A percentile compares a stretch with the other conserved stretches of the same genome.
phyloP scores from a whole-genome alignment of 768 basidiomycete genomes.

The Termitomyces sp. region DNA sequence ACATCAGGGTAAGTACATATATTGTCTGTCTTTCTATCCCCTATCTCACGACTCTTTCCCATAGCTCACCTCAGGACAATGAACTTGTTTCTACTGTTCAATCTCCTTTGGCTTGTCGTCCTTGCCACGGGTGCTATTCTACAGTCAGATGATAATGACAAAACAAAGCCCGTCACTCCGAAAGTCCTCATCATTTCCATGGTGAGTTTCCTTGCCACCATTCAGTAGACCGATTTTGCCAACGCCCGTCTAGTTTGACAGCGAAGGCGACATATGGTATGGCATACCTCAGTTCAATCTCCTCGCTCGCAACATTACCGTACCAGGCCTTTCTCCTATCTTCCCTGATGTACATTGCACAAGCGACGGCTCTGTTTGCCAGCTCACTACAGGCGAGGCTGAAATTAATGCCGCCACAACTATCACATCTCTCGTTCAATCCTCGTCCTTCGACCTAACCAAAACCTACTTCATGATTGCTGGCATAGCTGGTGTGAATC shows the following conservation, averaged over 20 bases:
- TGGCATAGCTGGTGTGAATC: constrained; percentile 10
- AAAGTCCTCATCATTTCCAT: constrained; percentile 13
- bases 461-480: constrained; percentile 10
- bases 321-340: constrained; percentile 8
- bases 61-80: constrained; percentile 4
- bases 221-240: neutral
- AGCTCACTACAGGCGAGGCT: constrained; percentile 9
- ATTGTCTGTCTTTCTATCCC: neutral
- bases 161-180: neutral
- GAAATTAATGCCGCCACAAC: constrained; percentile 12
- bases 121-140: constrained; percentile 3
- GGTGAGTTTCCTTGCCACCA: neutral
- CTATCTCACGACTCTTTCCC: neutral
- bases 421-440: constrained; percentile 9
- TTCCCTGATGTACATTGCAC: constrained; percentile 10
- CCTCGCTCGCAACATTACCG: constrained; percentile 10
- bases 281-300: constrained; percentile 8
- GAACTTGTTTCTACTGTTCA: constrained; percentile 6
- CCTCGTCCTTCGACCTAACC: constrained; percentile 5
- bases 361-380: constrained; percentile 4
- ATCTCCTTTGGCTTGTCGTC: constrained; percentile 7
- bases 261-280: constrained; percentile 12
- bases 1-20: neutral
- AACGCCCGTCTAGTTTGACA: constrained; percentile 3
- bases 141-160: neutral